Evolutionary conservation across 192 early-diverging fungal genomes (phyloP).

Genomic region (Spinellus fusiger): DNA sequence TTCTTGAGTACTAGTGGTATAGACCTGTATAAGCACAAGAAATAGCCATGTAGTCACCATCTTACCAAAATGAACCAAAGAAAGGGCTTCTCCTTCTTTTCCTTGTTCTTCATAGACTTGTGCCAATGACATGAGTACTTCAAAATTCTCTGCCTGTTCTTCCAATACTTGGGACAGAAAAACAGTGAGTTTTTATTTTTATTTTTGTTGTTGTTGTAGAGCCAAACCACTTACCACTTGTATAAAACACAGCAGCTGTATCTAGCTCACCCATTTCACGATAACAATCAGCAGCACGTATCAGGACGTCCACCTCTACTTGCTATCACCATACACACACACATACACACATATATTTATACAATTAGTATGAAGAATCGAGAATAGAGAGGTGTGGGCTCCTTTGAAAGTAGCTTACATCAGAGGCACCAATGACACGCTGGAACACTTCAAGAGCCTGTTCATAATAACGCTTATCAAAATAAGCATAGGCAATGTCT

Average conservation of each 20-base stretch:
- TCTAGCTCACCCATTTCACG: slow-evolving; percentile 57
- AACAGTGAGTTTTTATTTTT: background rate
- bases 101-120: slow-evolving; percentile 71
- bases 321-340: no score
- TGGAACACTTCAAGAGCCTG: slow-evolving; percentile 59
- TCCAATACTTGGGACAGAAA: slow-evolving; percentile 38
- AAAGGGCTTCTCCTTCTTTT: slow-evolving; percentile 42
- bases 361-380: no score
- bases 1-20: background rate
- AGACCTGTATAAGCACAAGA: background rate
- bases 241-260: slow-evolving; percentile 53
- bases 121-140: slow-evolving; percentile 62
- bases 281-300: slow-evolving; percentile 54
- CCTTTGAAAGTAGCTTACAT: slow-evolving; percentile 24
- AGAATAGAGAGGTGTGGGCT: background rate
- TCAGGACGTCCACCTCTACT: slow-evolving; percentile 38
- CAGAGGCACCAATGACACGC: slow-evolving; percentile 36
- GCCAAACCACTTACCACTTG: slow-evolving; percentile 32
- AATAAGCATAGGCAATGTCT: slow-evolving; percentile 71
- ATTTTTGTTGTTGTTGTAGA: background rate
- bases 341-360: no score
- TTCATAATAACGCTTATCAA: slow-evolving; percentile 53
- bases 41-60: background rate
- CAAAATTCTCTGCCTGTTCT: slow-evolving; percentile 55
- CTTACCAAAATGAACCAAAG: slow-evolving; percentile 44